phyloP scores from a whole-genome alignment of 2,329 filamentous ascomycete genomes.

The Talaromyces sp. region DNA sequence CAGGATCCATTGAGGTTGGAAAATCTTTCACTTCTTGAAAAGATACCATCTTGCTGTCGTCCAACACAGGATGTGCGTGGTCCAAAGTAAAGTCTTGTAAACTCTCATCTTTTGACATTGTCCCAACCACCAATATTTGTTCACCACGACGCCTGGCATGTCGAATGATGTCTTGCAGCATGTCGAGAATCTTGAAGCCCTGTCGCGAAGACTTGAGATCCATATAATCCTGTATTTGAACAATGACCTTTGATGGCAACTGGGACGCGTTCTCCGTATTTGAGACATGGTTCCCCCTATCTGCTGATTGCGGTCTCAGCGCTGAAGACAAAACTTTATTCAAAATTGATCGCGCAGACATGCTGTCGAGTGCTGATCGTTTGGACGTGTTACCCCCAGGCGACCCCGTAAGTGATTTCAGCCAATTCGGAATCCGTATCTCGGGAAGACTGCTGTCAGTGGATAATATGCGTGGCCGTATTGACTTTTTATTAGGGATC shows the following conservation, averaged over 20 bases:
- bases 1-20: slow-evolving; percentile 27
- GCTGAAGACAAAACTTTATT: neutral
- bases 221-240: slow-evolving; percentile 75
- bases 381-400: slow-evolving; percentile 16
- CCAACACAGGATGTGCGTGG: neutral
- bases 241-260: slow-evolving; percentile 49
- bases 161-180: slow-evolving; percentile 66
- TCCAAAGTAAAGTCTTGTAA: neutral
- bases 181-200: slow-evolving; percentile 62
- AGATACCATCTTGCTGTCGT: neutral
- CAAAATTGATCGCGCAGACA: neutral
- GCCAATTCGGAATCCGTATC: slow-evolving; percentile 26
- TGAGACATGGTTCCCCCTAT: slow-evolving; percentile 13
- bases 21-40: neutral
- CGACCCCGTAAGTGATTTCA: slow-evolving; percentile 25
- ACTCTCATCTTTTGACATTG: slow-evolving; percentile 47
- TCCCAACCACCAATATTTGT: slow-evolving; percentile 73
- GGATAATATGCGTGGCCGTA: slow-evolving; percentile 5
- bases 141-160: slow-evolving; percentile 65
- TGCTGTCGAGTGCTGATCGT: neutral
- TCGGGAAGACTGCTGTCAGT: slow-evolving; percentile 17
- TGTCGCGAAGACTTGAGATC: slow-evolving; percentile 66
- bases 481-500: neutral
- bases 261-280: slow-evolving; percentile 21
- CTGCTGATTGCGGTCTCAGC: neutral